phyloP scores from a whole-genome alignment of 177 flowering plant species.

The Telopea speciosissima region DNA sequence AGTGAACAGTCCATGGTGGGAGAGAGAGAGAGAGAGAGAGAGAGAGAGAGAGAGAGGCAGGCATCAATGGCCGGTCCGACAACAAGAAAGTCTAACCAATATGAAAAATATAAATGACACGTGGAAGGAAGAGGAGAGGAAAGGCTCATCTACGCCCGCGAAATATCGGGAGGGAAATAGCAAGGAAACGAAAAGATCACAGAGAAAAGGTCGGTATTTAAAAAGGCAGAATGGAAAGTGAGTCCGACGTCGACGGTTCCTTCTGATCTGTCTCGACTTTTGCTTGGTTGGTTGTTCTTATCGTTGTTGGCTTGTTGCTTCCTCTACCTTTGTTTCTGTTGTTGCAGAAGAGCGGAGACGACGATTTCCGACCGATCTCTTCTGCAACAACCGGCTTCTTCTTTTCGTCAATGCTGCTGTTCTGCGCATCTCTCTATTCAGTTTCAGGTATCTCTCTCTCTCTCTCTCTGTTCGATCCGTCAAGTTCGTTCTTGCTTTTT shows the following conservation, averaged over 20 bases:
- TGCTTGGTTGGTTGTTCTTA: not conserved
- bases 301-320: not conserved
- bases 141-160: not conserved
- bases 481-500: too few species aligned
- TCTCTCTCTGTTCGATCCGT: not conserved
- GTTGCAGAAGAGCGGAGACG: constrained; percentile 7
- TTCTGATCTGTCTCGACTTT: not conserved
- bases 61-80: too few species aligned
- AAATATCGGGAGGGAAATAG: constrained; percentile 5
- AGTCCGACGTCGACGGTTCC: not conserved
- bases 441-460: constrained; percentile 7
- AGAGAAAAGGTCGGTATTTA: not conserved
- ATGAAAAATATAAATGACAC: not conserved
- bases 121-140: not conserved
- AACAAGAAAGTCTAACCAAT: not conserved
- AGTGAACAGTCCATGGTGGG: too few species aligned
- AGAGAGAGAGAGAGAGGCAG: too few species aligned
- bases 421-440: not conserved
- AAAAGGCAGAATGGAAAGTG: not conserved
- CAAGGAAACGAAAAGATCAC: not conserved
- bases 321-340: not conserved
- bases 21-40: too few species aligned
- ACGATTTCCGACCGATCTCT: not conserved
- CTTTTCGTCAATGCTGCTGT: not conserved
- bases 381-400: constrained; percentile 6